Evolutionary conservation across 2,329 filamentous ascomycete genomes (phyloP).

Genomic region (Xylaria polymorpha): DNA sequence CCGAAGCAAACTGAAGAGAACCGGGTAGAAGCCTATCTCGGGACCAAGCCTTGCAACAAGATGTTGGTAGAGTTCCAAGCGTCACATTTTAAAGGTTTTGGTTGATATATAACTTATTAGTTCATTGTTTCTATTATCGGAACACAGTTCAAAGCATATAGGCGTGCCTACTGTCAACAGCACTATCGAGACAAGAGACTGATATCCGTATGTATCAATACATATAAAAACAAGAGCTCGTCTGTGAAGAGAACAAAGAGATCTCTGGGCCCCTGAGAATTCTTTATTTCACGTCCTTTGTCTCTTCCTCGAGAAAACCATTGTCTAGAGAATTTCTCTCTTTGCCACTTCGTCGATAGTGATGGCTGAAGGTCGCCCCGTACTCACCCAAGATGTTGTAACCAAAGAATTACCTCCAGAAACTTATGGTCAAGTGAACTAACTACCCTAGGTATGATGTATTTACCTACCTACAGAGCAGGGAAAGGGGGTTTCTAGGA

Average conservation of each 20-base stretch:
- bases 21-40: not conserved
- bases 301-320: not conserved
- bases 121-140: constrained; percentile 11
- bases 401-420: not conserved
- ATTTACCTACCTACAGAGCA: not conserved
- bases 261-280: no score
- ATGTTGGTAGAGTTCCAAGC: not conserved
- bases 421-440: not conserved
- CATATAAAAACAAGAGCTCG: not conserved
- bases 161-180: not conserved
- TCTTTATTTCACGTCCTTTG: not conserved
- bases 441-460: not conserved
- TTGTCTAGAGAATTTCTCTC: not conserved
- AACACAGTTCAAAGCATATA: not conserved
- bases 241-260: not conserved
- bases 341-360: not conserved
- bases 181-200: constrained; percentile 13
- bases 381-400: not conserved
- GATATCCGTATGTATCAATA: not conserved
- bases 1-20: constrained; percentile 7
- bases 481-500: no score
- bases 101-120: not conserved
- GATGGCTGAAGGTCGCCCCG: not conserved
- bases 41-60: not conserved
- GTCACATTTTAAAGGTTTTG: not conserved